These are phyloP conservation scores for Pythium biforme DNA, from an alignment of 352 stramenopile genomes.

Conservation along the genomic window DNA sequence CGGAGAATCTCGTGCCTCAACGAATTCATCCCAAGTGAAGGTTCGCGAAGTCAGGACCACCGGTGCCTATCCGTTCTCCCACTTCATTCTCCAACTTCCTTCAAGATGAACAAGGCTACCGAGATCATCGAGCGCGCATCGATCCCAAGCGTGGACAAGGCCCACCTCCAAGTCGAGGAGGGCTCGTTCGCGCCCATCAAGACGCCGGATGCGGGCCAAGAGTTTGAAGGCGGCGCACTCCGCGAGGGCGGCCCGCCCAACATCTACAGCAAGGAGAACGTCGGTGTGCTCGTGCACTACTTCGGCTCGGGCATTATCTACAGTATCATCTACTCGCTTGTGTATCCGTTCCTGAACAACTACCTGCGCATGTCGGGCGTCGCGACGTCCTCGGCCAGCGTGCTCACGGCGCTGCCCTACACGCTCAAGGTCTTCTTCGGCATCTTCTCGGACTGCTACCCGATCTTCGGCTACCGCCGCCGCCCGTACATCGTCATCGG, in stretches of 20 bases:
- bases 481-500: constrained; percentile 85
- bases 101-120: constrained; percentile 26
- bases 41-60: constrained; percentile 5
- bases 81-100: constrained; percentile 23
- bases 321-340: constrained; percentile 28
- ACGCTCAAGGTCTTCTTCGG: constrained; percentile 77
- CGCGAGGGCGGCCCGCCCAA: constrained; percentile 30
- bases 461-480: constrained; percentile 77
- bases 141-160: constrained; percentile 16
- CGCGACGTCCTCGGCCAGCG: constrained; percentile 30
- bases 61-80: background rate
- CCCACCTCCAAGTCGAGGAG: constrained; percentile 22
- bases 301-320: constrained; percentile 34
- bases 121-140: constrained; percentile 29
- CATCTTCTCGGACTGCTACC: constrained; percentile 83
- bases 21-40: constrained; percentile 17
- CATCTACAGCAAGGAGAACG: constrained; percentile 35
- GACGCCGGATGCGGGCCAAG: constrained; percentile 13
- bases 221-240: constrained; percentile 27
- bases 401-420: constrained; percentile 52
- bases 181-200: constrained; percentile 19
- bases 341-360: constrained; percentile 45
- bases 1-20: constrained; percentile 6
- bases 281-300: constrained; percentile 39
- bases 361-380: constrained; percentile 41